These are phyloP conservation scores for Penicillium sp. DNA, from an alignment of 2,329 filamentous ascomycete genomes.

Conservation along the genomic window DNA sequence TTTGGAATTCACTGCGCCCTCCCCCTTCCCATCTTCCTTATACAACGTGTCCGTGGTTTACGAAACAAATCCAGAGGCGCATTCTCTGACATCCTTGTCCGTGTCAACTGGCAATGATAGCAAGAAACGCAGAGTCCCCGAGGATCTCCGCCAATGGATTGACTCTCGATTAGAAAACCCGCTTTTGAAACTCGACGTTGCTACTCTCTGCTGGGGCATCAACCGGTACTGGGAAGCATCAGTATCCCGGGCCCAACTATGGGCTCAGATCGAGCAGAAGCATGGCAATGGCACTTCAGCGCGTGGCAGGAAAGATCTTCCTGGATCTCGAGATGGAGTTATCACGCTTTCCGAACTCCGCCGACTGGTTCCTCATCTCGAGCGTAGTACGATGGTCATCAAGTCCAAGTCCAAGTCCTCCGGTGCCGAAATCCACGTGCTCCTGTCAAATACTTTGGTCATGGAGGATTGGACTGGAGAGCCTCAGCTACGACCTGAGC, in stretches of 20 bases:
- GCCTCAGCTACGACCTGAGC: slow-evolving; percentile 36
- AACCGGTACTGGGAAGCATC: slow-evolving; percentile 43
- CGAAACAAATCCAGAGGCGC: slow-evolving; percentile 35
- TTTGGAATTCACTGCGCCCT: slow-evolving; percentile 36
- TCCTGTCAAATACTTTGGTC: slow-evolving; percentile 35
- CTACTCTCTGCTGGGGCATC: slow-evolving; percentile 43
- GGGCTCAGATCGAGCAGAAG: slow-evolving; percentile 34
- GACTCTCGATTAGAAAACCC: slow-evolving; percentile 33
- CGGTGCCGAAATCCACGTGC: slow-evolving; percentile 17
- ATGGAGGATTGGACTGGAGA: slow-evolving; percentile 44
- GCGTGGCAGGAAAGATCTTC: slow-evolving; percentile 5
- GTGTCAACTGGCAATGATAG: slow-evolving; percentile 19
- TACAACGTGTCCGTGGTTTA: slow-evolving; percentile 37
- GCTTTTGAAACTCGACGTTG: slow-evolving; percentile 38
- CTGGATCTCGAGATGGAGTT: slow-evolving; percentile 8
- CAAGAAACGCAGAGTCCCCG: slow-evolving; percentile 28
- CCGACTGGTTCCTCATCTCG: slow-evolving; percentile 35
- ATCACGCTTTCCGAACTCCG: slow-evolving; percentile 27
- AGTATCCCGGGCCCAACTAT: slow-evolving; percentile 38
- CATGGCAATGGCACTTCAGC: slow-evolving; percentile 16
- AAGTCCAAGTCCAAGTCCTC: slow-evolving; percentile 18
- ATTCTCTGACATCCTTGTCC: slow-evolving; percentile 34
- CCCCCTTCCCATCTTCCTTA: slow-evolving; percentile 34
- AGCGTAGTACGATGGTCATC: slow-evolving; percentile 37
- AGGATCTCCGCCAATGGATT: slow-evolving; percentile 36